Evolutionary conservation across 2,329 filamentous ascomycete species (phyloP), one percentile per base, ranked within the genome.

Genomic region (Capronia coronata): DNA sequence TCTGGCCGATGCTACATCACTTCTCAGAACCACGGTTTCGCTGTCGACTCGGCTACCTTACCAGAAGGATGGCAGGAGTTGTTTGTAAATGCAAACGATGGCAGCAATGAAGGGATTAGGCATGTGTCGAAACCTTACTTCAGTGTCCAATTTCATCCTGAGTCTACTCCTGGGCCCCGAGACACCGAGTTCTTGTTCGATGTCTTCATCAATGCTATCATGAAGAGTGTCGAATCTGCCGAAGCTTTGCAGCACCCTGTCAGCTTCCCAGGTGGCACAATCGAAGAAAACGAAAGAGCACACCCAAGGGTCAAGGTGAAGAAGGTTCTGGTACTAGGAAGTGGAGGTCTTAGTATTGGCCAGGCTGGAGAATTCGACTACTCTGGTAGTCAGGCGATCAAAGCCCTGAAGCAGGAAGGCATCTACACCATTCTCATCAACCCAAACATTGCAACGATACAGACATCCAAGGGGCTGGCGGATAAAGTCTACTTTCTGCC

Each of bases 401-500:
- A 98, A 75, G 93, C 93, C 30, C 67, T 98, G 62, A 97, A 97
- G 71, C 86, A 97, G 68, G 93, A 97, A 71, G 91, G 90, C 54
- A 96, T 97, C 63, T 97, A 96, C 75, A 96, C 93, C 2, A 84
- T 98, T 57, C 76, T 98, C 56, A 97, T 98, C 77, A 98, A 98
- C 73, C 93, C 93, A 50, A 98, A 98, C 67, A 97, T 98, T 66
- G 93, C 93, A 59, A 98, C 93, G 0, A 97, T 97, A 56, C 93
- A 98, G 69, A 98, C 93, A 3, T 97, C 93, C 46, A 96, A 96
- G 73, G 93, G 93, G 58, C 75, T 98, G 46, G 93, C 93, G 11
- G 93, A 98, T 70, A 97, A 97, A 75, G 93, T 98, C 44, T 98
- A 97, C 73, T 98, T 97, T 77, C 76, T 97, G 37, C 93, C 93